Evolutionary conservation across 768 basidiomycete species (phyloP).

Genomic region (Cyathus striatus): DNA sequence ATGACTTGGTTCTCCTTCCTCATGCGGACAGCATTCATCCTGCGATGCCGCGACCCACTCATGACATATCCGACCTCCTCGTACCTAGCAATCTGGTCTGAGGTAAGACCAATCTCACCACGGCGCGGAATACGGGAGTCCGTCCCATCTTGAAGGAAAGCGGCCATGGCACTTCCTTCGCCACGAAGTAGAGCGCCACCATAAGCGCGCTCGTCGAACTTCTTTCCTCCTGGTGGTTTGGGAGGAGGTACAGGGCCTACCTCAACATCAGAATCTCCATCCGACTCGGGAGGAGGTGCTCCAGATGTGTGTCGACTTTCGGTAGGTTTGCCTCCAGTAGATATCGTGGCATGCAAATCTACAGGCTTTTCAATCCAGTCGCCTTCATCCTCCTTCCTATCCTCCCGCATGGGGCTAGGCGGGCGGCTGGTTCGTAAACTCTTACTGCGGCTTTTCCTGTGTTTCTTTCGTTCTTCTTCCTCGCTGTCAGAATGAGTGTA

Average conservation of each 20-base stretch:
- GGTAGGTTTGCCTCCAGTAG: neutral
- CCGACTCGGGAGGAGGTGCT: conserved; percentile 18
- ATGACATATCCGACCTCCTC: conserved; percentile 95
- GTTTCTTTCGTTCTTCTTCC: conserved; percentile 28
- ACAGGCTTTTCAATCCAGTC: conserved; percentile 63
- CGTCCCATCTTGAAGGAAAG: conserved; percentile 83
- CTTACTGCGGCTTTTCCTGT: conserved; percentile 19
- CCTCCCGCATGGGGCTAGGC: conserved; percentile 18
- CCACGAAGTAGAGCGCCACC: conserved; percentile 88
- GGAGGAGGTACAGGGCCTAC: conserved; percentile 74
- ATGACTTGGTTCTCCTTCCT: conserved; percentile 99
- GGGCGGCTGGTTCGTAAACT: conserved; percentile 26
- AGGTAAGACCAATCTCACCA: conserved; percentile 94
- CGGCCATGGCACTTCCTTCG: conserved; percentile 98
- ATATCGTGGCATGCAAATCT: conserved; percentile 8
- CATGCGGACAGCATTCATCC: conserved; percentile 99
- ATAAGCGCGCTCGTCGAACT: conserved; percentile 79
- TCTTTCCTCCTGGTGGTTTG: conserved; percentile 38
- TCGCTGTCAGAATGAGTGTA: conserved; percentile 32
- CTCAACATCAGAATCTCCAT: conserved; percentile 51
- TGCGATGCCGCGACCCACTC: conserved; percentile 89
- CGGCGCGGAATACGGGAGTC: conserved; percentile 91
- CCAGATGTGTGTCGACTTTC: conserved; percentile 7
- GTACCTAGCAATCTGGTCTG: conserved; percentile 81
- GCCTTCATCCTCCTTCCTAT: conserved; percentile 26